phyloP scores from a whole-genome alignment of 2,329 filamentous ascomycete genomes.

The Ophiostoma tasmaniense region DNA sequence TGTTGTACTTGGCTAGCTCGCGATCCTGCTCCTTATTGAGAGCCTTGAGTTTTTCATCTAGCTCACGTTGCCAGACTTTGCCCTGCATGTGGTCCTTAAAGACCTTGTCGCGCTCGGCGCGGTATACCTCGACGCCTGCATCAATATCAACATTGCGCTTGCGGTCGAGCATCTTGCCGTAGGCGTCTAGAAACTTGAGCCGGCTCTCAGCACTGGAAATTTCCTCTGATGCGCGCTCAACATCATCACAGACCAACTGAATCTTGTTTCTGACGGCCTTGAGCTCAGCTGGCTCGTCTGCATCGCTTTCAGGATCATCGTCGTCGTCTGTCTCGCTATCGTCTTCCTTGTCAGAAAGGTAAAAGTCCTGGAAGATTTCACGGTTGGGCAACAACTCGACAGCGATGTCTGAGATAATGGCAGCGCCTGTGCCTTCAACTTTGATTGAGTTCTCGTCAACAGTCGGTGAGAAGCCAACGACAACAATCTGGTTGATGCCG shows the following conservation, averaged over 20 bases:
- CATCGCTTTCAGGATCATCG: conserved; percentile 25
- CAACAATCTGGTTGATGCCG: conserved; percentile 49
- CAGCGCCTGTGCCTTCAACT: conserved; percentile 49
- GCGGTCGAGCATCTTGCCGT: conserved; percentile 31
- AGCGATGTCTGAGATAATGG: conserved; percentile 54
- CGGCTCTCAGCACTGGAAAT: conserved; percentile 31
- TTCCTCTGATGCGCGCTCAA: conserved; percentile 26
- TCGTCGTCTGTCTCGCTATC: conserved; percentile 25
- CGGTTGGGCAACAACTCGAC: conserved; percentile 49
- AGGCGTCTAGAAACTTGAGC: conserved; percentile 34
- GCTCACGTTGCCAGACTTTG: conserved; percentile 25
- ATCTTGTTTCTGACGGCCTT: conserved; percentile 28
- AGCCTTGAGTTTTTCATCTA: conserved; percentile 28
- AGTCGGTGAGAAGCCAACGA: conserved; percentile 45
- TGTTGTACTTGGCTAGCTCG: conserved; percentile 21
- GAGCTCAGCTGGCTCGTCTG: conserved; percentile 23
- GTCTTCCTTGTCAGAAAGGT: conserved; percentile 37
- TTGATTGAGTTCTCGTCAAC: conserved; percentile 50
- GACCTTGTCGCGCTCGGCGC: conserved; percentile 33
- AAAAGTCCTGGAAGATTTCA: conserved; percentile 46
- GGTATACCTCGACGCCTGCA: conserved; percentile 34
- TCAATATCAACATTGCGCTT: conserved; percentile 31
- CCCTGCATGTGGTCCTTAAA: conserved; percentile 35
- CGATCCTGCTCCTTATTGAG: conserved; percentile 28
- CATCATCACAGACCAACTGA: conserved; percentile 26